Evolutionary conservation across 208 protist species (phyloP).

Genomic region (Trypanosoma conorhini): DNA sequence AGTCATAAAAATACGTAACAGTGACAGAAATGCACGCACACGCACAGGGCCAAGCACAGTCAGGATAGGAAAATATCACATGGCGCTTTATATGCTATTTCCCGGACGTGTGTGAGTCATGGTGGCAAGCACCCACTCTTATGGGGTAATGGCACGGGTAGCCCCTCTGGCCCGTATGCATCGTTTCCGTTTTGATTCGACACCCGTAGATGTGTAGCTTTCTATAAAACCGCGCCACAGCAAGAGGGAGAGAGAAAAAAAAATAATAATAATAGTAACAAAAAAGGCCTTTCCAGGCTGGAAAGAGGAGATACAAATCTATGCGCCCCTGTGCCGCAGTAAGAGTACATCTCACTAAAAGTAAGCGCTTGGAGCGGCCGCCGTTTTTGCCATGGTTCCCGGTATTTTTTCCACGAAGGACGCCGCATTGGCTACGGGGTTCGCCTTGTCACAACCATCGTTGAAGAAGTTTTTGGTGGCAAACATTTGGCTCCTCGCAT

Average conservation of each 20-base stretch:
- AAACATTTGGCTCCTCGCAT: conserved; percentile 16
- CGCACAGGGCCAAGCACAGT: neutral
- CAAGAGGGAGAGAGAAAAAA: conserved; percentile 24
- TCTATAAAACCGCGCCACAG: neutral
- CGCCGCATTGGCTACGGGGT: conserved; percentile 15
- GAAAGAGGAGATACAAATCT: conserved; percentile 14
- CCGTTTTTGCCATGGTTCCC: neutral
- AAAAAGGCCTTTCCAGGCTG: neutral
- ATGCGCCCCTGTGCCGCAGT: neutral
- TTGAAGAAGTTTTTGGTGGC: conserved; percentile 47
- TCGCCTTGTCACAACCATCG: conserved; percentile 4
- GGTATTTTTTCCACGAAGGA: conserved; percentile 12
- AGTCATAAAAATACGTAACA: neutral
- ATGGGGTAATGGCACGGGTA: neutral
- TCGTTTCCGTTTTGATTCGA: neutral
- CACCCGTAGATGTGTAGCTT: neutral
- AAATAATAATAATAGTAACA: neutral
- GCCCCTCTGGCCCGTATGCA: neutral
- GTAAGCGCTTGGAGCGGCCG: conserved; percentile 37
- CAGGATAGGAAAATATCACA: neutral
- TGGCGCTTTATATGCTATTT: neutral
- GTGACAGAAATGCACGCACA: neutral
- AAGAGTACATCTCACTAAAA: conserved; percentile 29
- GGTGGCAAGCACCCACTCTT: neutral
- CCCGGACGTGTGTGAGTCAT: neutral